phyloP scores from a whole-genome alignment of 495 filamentous ascomycete genomes.

The Penicillium cataractarum region DNA sequence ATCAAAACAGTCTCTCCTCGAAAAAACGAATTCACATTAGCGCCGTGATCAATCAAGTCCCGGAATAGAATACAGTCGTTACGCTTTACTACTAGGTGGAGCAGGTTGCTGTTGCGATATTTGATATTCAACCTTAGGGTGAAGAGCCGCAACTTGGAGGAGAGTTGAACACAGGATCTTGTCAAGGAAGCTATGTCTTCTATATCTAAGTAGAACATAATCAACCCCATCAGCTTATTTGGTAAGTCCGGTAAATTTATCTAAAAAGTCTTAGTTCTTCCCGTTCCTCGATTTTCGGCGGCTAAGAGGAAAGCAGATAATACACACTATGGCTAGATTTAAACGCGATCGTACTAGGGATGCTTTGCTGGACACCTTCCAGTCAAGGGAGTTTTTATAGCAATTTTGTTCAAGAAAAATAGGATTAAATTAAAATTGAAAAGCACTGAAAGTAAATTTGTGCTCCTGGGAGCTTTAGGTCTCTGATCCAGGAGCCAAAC shows the following conservation, averaged over 20 bases:
- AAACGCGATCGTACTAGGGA: no score
- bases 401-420: no score
- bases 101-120: slow-evolving; percentile 18
- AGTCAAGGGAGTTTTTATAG: no score
- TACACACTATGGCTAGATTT: no score
- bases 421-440: no score
- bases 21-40: slow-evolving; percentile 20
- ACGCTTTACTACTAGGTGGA: slow-evolving; percentile 14
- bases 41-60: slow-evolving; percentile 9
- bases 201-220: background rate
- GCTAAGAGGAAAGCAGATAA: no score
- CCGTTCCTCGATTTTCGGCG: no score
- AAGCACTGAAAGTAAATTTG: no score
- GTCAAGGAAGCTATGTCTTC: background rate
- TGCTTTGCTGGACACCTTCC: no score
- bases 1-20: slow-evolving; percentile 12
- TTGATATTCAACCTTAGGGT: slow-evolving; percentile 14
- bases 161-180: background rate
- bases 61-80: slow-evolving; percentile 12
- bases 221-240: background rate
- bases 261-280: background rate
- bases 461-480: no score
- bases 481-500: no score
- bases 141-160: slow-evolving; percentile 1
- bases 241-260: background rate